Conservation (phyloP, 1,284 basidiomycete genomes). For the Chiua sp. region DNA sequence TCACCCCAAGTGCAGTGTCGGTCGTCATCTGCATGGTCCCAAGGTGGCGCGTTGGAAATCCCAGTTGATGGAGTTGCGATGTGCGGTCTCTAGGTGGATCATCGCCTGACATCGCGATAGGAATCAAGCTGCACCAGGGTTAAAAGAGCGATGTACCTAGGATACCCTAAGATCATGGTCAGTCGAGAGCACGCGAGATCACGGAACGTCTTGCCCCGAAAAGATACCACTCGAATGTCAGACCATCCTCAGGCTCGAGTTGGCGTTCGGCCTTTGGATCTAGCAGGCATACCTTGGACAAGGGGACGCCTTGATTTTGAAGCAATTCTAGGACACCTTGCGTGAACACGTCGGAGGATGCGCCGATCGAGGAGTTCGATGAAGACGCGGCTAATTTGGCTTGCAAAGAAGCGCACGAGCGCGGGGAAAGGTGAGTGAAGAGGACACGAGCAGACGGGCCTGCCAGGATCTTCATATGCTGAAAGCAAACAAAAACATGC, state of each 20-base stretch:
- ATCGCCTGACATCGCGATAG: constrained; percentile 60
- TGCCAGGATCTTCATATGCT: constrained; percentile 88
- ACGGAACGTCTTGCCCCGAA: constrained; percentile 66
- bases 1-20: constrained; percentile 95
- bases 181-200: background rate
- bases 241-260: constrained; percentile 77
- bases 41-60: constrained; percentile 86
- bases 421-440: constrained; percentile 84
- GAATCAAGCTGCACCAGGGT: background rate
- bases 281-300: constrained; percentile 80
- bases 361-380: constrained; percentile 30
- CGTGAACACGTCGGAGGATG: constrained; percentile 55
- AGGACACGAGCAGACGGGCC: constrained; percentile 68
- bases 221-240: constrained; percentile 84
- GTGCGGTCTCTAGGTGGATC: constrained; percentile 93
- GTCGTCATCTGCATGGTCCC: constrained; percentile 97
- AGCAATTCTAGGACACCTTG: constrained; percentile 73
- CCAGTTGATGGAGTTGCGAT: constrained; percentile 82
- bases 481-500: background rate
- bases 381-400: constrained; percentile 41
- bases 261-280: constrained; percentile 82
- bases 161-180: constrained; percentile 54
- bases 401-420: constrained; percentile 68
- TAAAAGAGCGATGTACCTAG: constrained; percentile 47
- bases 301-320: constrained; percentile 47